phyloP scores from a whole-genome alignment of 1,284 basidiomycete species.

The Heterobasidion parviporum region DNA sequence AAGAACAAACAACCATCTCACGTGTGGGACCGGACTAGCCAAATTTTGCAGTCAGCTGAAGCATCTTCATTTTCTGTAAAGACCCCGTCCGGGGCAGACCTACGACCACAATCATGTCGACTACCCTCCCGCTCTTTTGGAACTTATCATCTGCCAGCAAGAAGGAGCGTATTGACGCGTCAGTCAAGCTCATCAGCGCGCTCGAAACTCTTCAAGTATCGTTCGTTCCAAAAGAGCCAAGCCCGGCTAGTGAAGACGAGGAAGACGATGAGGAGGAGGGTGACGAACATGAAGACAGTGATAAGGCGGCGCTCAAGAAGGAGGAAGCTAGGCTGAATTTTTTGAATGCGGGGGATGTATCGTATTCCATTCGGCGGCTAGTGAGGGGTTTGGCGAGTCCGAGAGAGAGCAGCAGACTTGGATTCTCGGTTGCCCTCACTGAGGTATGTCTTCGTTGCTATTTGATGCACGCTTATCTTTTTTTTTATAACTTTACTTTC shows the following conservation, averaged over 20 bases:
- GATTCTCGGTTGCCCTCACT: constrained; percentile 93
- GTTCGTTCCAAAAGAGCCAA: constrained; percentile 36
- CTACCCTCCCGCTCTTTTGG: constrained; percentile 91
- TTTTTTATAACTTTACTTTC: constrained; percentile 2
- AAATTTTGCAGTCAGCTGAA: not conserved
- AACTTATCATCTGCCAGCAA: constrained; percentile 80
- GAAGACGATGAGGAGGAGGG: constrained; percentile 35
- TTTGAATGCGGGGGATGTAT: constrained; percentile 80
- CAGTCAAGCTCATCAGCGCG: constrained; percentile 73
- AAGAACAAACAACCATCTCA: not conserved
- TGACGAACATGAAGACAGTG: constrained; percentile 27
- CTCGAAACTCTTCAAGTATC: constrained; percentile 78
- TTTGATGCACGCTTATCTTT: not conserved
- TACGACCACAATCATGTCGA: constrained; percentile 44
- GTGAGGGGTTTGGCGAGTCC: constrained; percentile 86
- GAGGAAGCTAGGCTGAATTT: constrained; percentile 42
- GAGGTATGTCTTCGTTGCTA: constrained; percentile 53
- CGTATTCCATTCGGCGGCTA: constrained; percentile 81
- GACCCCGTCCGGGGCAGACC: no score
- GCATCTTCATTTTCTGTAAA: not conserved
- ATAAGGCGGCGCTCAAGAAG: constrained; percentile 25
- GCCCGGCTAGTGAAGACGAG: constrained; percentile 36
- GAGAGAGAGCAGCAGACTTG: constrained; percentile 86
- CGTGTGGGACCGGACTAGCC: not conserved
- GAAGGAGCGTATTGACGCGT: constrained; percentile 78